Conservation (phyloP, 768 basidiomycete genomes). For the Galerina sulciceps region DNA sequence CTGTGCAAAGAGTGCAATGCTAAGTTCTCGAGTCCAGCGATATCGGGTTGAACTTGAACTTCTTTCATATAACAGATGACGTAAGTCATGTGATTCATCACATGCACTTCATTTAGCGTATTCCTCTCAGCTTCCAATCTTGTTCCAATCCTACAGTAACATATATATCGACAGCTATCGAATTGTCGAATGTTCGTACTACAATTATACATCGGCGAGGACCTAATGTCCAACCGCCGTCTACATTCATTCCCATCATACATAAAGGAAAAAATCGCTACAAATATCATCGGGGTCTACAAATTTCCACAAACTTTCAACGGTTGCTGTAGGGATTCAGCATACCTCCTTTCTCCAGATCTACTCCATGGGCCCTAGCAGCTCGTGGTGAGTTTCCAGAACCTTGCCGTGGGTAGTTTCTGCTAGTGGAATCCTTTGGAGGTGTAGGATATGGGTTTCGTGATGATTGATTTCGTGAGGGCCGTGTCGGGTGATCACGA, state of each 20-base stretch:
- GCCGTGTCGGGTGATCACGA: constrained; percentile 17
- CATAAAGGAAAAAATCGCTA: constrained; percentile 23
- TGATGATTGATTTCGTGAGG: constrained; percentile 18
- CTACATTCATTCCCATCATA: constrained; percentile 19
- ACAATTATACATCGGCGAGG: constrained; percentile 8
- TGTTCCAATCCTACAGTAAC: no score
- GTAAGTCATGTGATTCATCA: constrained; percentile 1
- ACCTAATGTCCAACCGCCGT: constrained; percentile 7
- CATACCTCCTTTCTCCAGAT: constrained; percentile 47
- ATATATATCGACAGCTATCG: no score
- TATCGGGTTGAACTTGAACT: constrained; percentile 2
- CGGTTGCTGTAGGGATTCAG: constrained; percentile 39
- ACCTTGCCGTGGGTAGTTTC: constrained; percentile 32
- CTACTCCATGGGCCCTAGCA: constrained; percentile 31
- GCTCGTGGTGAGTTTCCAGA: constrained; percentile 37
- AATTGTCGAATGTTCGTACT: no score
- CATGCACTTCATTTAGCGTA: constrained; percentile 2
- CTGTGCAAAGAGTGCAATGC: constrained; percentile 10
- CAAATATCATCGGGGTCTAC: constrained; percentile 10
- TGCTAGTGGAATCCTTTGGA: constrained; percentile 18
- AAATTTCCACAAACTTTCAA: constrained; percentile 9
- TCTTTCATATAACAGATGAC: constrained; percentile 1
- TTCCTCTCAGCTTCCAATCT: background rate
- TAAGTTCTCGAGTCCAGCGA: constrained; percentile 11
- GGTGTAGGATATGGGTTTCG: constrained; percentile 23